A percentile compares a stretch with the other conserved stretches of the same genome.
These are phyloP conservation scores for Colletotrichum spinosum DNA, from an alignment of 2,329 filamentous ascomycete species.

Conservation along the genomic window DNA sequence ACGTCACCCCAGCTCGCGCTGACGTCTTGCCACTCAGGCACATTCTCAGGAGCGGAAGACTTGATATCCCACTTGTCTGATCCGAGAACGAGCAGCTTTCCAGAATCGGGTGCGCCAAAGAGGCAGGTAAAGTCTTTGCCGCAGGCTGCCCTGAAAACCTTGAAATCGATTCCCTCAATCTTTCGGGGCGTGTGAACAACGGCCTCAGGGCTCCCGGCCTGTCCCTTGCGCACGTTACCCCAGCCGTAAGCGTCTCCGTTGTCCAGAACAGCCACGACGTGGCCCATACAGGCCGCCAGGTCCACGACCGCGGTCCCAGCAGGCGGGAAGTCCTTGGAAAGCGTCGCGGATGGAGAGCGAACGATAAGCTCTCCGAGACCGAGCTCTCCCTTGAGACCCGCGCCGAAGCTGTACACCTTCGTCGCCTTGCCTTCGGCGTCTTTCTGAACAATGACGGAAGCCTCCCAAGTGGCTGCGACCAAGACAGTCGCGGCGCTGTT, in stretches of 20 bases:
- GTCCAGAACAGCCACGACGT: constrained; percentile 78
- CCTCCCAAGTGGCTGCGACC: constrained; percentile 83
- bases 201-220: constrained; percentile 73
- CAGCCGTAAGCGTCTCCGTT: constrained; percentile 87
- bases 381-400: constrained; percentile 78
- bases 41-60: constrained; percentile 64
- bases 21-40: constrained; percentile 74
- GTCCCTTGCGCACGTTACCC: constrained; percentile 88
- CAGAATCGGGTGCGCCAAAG: constrained; percentile 65
- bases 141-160: constrained; percentile 76
- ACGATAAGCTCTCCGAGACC: constrained; percentile 69
- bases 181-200: constrained; percentile 70
- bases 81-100: constrained; percentile 76
- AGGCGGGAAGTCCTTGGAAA: constrained; percentile 74
- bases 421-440: constrained; percentile 57
- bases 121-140: constrained; percentile 89
- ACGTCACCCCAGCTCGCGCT: constrained; percentile 86
- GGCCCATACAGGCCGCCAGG: constrained; percentile 80
- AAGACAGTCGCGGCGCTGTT: constrained; percentile 48
- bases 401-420: constrained; percentile 72
- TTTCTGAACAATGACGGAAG: constrained; percentile 70
- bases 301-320: constrained; percentile 67
- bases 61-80: constrained; percentile 78
- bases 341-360: constrained; percentile 58
- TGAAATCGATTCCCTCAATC: constrained; percentile 70